A percentile compares a stretch with the other conserved stretches of the same genome.
phyloP scores from a whole-genome alignment of 768 basidiomycete species.

The Boletus speciosus region DNA sequence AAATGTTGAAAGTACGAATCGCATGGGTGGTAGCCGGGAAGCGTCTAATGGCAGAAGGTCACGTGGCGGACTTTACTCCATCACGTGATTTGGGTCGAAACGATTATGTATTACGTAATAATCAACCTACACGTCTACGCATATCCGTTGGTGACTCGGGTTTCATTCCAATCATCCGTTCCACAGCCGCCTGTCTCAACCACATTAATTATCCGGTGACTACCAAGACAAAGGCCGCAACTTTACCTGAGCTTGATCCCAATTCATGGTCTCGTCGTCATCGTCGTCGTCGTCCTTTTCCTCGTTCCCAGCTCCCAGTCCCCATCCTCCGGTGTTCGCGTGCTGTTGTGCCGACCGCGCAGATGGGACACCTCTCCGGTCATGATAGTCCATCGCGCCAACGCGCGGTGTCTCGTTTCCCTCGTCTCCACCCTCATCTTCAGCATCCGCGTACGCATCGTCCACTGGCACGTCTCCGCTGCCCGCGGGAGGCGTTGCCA shows the following conservation, averaged over 20 bases:
- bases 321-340: conserved; percentile 71
- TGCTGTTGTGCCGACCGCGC: conserved; percentile 37
- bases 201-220: background rate
- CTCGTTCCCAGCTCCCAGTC: conserved; percentile 58
- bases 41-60: no score
- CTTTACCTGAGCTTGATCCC: conserved; percentile 67
- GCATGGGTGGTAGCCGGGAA: no score
- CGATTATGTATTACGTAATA: conserved; percentile 1
- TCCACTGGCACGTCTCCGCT: conserved; percentile 8
- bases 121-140: conserved; percentile 26
- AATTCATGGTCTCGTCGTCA: conserved; percentile 59
- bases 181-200: conserved; percentile 45
- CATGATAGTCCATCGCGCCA: conserved; percentile 41
- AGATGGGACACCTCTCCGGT: background rate
- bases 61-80: background rate
- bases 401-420: conserved; percentile 57
- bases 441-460: conserved; percentile 33
- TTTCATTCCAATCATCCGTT: conserved; percentile 57
- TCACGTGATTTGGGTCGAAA: conserved; percentile 11
- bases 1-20: no score
- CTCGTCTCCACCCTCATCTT: conserved; percentile 39
- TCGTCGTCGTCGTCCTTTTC: conserved; percentile 64
- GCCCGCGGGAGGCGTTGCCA: conserved; percentile 7
- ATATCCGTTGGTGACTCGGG: conserved; percentile 25
- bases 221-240: background rate